phyloP scores from a whole-genome alignment of 441 rosid genomes.

The Gossypium aridum region DNA sequence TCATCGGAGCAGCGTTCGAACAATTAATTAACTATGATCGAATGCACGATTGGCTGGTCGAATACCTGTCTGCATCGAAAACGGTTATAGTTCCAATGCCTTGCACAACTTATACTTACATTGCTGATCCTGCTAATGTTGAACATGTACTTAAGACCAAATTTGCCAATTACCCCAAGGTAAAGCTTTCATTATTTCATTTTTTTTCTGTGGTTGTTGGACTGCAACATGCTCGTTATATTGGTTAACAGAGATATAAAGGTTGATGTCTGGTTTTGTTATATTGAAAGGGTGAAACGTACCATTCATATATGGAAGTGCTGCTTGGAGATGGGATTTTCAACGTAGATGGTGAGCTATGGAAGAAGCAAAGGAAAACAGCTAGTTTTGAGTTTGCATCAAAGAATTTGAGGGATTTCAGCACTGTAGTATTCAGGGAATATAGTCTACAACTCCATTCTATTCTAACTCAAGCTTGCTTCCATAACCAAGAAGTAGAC shows the following conservation, averaged over 20 bases:
- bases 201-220: neutral
- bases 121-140: slow-evolving; percentile 84
- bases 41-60: slow-evolving; percentile 93
- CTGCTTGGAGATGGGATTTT: slow-evolving; percentile 90
- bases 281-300: slow-evolving; percentile 62
- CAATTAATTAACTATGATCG: slow-evolving; percentile 67
- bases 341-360: slow-evolving; percentile 80
- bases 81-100: slow-evolving; percentile 92
- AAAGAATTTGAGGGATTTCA: slow-evolving; percentile 86
- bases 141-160: slow-evolving; percentile 90
- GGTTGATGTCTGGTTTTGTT: neutral
- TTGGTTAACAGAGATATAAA: neutral
- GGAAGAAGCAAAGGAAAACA: slow-evolving; percentile 92
- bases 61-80: slow-evolving; percentile 49
- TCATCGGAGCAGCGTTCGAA: slow-evolving; percentile 84
- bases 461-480: slow-evolving; percentile 43
- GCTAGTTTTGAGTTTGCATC: slow-evolving; percentile 97
- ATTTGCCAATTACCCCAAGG: slow-evolving; percentile 81
- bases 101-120: slow-evolving; percentile 74
- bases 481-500: slow-evolving; percentile 48
- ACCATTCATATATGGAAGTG: slow-evolving; percentile 93
- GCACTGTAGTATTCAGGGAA: slow-evolving; percentile 86
- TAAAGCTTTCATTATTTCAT: slow-evolving; percentile 15
- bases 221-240: neutral
- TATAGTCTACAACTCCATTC: slow-evolving; percentile 54